These are phyloP conservation scores for Colletotrichum higginsianum DNA, from an alignment of 2,329 filamentous ascomycete species.

Conservation along the genomic window DNA sequence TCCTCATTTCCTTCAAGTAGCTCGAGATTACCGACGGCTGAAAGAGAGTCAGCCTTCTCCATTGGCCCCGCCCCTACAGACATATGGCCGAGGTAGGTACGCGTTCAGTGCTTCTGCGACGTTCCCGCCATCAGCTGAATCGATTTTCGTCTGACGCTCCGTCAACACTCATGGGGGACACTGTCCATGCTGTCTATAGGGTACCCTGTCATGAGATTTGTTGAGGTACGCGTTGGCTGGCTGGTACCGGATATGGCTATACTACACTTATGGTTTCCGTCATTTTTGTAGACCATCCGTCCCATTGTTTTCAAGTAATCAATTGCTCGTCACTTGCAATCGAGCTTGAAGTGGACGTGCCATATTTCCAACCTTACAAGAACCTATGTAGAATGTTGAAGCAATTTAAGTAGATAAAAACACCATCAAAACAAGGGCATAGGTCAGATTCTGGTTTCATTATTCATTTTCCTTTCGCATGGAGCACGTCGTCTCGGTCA, in stretches of 20 bases:
- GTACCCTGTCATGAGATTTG: too few species aligned
- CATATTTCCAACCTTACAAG: background rate
- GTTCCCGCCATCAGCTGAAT: too few species aligned
- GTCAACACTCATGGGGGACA: too few species aligned
- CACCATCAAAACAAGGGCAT: background rate
- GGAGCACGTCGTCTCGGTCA: background rate
- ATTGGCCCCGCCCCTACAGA: slow-evolving; percentile 83
- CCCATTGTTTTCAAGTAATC: too few species aligned
- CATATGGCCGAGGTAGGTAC: slow-evolving; percentile 81
- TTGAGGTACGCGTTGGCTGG: too few species aligned
- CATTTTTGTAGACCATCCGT: too few species aligned
- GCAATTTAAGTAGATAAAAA: background rate
- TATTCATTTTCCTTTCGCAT: background rate
- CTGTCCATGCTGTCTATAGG: too few species aligned
- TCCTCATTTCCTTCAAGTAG: slow-evolving; percentile 89
- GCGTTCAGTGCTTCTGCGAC: too few species aligned
- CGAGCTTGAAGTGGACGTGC: background rate
- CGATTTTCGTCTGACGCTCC: too few species aligned
- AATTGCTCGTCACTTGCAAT: background rate
- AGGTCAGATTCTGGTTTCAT: background rate
- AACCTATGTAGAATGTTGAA: too few species aligned
- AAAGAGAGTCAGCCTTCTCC: slow-evolving; percentile 78
- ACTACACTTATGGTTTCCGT: too few species aligned
- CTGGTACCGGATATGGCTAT: background rate
- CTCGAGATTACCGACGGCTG: slow-evolving; percentile 85